Conservation (phyloP, 2,329 filamentous ascomycete genomes). For the Trichoderma sp. region DNA sequence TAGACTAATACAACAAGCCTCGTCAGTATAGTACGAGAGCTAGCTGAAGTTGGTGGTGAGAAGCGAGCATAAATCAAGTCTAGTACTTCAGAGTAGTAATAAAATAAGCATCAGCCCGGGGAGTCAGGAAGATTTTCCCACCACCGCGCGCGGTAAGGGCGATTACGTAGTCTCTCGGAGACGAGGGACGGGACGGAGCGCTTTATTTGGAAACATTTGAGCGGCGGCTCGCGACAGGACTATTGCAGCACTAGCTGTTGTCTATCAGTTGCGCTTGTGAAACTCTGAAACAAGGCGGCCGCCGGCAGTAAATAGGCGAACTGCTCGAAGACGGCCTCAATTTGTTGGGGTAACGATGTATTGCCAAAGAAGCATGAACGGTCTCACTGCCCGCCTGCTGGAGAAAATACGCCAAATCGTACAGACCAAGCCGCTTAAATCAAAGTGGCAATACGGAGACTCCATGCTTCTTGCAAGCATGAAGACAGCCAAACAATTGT, state of each 20-base stretch:
- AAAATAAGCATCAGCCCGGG: constrained; percentile 12
- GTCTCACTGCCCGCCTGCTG: neutral
- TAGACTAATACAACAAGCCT: neutral
- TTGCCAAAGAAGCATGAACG: neutral
- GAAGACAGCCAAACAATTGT: neutral
- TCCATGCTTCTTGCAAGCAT: neutral
- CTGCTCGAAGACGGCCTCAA: neutral
- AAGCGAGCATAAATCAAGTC: neutral
- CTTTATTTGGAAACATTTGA: neutral
- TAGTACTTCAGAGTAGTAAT: neutral
- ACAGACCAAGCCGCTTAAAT: neutral
- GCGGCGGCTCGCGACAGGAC: neutral
- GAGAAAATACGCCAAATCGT: neutral
- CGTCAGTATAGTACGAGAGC: neutral
- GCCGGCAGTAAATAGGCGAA: neutral
- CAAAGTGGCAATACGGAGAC: neutral
- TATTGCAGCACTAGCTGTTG: neutral
- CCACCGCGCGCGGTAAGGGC: neutral
- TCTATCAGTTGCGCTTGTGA: neutral
- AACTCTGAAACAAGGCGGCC: neutral
- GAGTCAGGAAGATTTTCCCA: constrained; percentile 1
- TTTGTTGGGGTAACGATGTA: neutral
- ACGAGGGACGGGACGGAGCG: neutral
- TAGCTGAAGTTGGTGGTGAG: neutral
- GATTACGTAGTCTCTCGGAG: neutral